phyloP scores from a whole-genome alignment of 2,329 filamentous ascomycete genomes.

The Sporothrix pseudoabietina region DNA sequence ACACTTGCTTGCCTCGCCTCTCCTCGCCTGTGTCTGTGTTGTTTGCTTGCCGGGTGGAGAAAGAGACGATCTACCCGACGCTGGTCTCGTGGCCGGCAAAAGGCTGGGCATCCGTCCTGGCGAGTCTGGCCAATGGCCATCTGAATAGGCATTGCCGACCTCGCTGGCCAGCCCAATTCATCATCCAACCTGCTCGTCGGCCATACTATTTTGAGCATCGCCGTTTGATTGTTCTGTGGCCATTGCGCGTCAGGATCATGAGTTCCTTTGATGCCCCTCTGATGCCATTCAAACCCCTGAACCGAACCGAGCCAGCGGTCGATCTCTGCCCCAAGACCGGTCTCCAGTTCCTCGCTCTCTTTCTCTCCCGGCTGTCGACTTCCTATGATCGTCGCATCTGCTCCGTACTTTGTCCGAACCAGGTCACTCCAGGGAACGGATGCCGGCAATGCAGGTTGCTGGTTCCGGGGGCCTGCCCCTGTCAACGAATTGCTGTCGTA shows the following conservation, averaged over 20 bases:
- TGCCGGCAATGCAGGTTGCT: neutral
- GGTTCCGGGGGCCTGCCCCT: neutral
- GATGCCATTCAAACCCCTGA: neutral
- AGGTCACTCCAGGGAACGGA: neutral
- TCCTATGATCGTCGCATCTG: constrained; percentile 4
- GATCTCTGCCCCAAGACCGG: neutral
- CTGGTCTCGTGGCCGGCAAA: neutral
- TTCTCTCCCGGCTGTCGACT: neutral
- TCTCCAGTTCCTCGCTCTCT: no score
- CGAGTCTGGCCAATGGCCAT: neutral
- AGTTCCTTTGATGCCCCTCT: neutral
- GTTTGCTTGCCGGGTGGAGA: neutral
- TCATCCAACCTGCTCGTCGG: neutral
- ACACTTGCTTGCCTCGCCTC: neutral
- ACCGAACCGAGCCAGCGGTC: neutral
- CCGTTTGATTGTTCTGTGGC: neutral
- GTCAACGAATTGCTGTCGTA: neutral
- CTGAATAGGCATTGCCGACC: no score
- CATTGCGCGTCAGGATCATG: neutral
- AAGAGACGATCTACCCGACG: constrained; percentile 5
- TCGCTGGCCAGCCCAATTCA: neutral
- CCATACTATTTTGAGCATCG: neutral
- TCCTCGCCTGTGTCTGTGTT: neutral
- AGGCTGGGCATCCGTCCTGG: neutral
- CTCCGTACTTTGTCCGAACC: neutral